These are phyloP conservation scores for Claviceps spartinae DNA, from an alignment of 2,329 filamentous ascomycete genomes.

Conservation along the genomic window DNA sequence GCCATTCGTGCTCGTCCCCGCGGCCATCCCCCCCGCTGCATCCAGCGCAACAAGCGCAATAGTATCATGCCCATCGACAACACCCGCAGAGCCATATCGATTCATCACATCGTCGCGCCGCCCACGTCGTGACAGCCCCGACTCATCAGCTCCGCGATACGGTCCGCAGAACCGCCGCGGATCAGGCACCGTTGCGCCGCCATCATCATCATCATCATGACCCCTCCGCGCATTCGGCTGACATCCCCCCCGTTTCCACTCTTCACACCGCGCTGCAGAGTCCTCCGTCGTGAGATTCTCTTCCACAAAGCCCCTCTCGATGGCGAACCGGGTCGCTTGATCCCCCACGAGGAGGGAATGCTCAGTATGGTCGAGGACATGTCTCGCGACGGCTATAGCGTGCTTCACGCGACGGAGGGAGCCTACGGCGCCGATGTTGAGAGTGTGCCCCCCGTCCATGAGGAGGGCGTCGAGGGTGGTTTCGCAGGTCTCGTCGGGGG, in stretches of 20 bases:
- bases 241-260: conserved; percentile 30
- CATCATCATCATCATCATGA: conserved; percentile 3
- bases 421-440: conserved; percentile 40
- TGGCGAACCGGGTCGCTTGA: conserved; percentile 37
- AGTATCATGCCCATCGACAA: conserved; percentile 29
- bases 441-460: conserved; percentile 36
- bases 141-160: conserved; percentile 15
- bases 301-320: conserved; percentile 34
- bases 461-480: conserved; percentile 46
- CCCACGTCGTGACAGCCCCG: no score
- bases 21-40: conserved; percentile 31
- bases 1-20: conserved; percentile 43
- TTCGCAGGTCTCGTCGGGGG: conserved; percentile 41
- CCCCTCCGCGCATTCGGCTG: conserved; percentile 36
- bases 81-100: no score
- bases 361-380: conserved; percentile 35
- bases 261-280: conserved; percentile 25
- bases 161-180: conserved; percentile 31
- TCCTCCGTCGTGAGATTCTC: conserved; percentile 29
- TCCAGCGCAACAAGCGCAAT: conserved; percentile 38
- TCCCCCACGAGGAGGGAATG: conserved; percentile 41
- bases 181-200: conserved; percentile 27
- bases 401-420: conserved; percentile 33
- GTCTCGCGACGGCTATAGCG: conserved; percentile 35
- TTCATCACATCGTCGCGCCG: no score